These are phyloP conservation scores for Podospora sp. DNA, from an alignment of 495 filamentous ascomycete genomes.

Conservation along the genomic window DNA sequence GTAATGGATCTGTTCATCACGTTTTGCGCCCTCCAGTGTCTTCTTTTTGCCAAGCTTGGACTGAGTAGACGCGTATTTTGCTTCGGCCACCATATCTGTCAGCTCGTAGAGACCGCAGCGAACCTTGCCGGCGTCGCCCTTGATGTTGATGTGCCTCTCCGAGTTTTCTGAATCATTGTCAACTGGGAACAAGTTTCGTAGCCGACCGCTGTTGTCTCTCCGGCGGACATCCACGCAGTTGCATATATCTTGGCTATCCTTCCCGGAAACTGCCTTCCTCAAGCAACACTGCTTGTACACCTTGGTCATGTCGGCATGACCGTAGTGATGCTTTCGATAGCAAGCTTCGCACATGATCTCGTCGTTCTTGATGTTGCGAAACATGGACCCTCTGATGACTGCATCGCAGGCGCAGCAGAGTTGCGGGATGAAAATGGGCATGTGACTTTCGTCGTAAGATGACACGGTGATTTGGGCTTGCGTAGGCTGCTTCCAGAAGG, in stretches of 20 bases:
- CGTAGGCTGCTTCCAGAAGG: constrained; percentile 31
- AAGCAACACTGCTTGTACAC: constrained; percentile 31
- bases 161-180: neutral
- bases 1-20: neutral
- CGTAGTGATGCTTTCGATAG: constrained; percentile 16
- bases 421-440: constrained; percentile 27
- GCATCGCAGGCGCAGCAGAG: constrained; percentile 29
- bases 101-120: constrained; percentile 27
- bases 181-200: constrained; percentile 30
- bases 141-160: constrained; percentile 6
- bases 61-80: constrained; percentile 11
- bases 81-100: constrained; percentile 10
- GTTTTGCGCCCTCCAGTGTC: constrained; percentile 6
- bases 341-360: constrained; percentile 30
- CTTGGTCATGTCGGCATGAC: constrained; percentile 27
- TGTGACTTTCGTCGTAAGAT: constrained; percentile 21
- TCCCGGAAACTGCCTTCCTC: constrained; percentile 28
- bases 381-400: constrained; percentile 40
- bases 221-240: constrained; percentile 28
- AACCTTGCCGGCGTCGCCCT: constrained; percentile 16
- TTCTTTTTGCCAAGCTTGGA: neutral
- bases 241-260: constrained; percentile 31
- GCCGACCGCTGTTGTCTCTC: constrained; percentile 19
- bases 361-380: constrained; percentile 17
- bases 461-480: constrained; percentile 31